Percentiles rank a stretch among this genome's conserved stretches.
Evolutionary conservation across 352 stramenopile species (phyloP).

Genomic region (Phytophthora idaei): DNA sequence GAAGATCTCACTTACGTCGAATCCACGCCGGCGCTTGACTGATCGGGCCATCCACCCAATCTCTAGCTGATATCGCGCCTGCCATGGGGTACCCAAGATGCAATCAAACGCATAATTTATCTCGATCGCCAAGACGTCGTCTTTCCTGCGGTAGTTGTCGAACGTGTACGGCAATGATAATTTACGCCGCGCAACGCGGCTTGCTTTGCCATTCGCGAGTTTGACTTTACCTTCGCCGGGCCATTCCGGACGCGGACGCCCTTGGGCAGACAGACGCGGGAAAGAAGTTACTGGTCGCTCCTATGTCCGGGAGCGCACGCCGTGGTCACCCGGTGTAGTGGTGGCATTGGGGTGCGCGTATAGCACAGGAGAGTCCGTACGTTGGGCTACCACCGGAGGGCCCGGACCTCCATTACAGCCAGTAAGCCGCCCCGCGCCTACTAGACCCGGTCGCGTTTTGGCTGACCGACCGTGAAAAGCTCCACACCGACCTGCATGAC

Average conservation of each 20-base stretch:
- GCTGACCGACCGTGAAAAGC: too few relatives aligned
- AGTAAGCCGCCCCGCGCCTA: too few relatives aligned
- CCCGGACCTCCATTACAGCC: too few relatives aligned
- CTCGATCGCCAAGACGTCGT: slow-evolving; percentile 28
- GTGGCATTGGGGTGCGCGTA: slow-evolving; percentile 12
- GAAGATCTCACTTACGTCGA: slow-evolving; percentile 4
- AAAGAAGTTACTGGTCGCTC: slow-evolving; percentile 35
- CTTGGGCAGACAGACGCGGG: slow-evolving; percentile 1
- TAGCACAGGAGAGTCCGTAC: slow-evolving; percentile 2
- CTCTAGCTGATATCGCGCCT: slow-evolving; percentile 11
- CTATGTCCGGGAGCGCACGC: slow-evolving; percentile 25
- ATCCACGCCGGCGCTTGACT: slow-evolving; percentile 9
- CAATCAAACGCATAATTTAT: slow-evolving; percentile 32
- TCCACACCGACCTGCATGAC: too few relatives aligned
- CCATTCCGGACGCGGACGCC: background rate
- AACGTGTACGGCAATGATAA: slow-evolving; percentile 13
- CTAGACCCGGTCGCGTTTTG: too few relatives aligned
- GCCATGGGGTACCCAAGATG: slow-evolving; percentile 27
- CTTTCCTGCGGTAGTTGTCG: slow-evolving; percentile 12
- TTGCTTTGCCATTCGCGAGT: slow-evolving; percentile 17
- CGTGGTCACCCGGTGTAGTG: slow-evolving; percentile 10
- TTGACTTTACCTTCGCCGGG: slow-evolving; percentile 9
- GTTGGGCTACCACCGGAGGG: too few relatives aligned
- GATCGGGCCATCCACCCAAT: slow-evolving; percentile 7
- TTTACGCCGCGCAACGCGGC: slow-evolving; percentile 3